phyloP scores from a whole-genome alignment of 2,329 filamentous ascomycete species.

The Aspergillus niger region DNA sequence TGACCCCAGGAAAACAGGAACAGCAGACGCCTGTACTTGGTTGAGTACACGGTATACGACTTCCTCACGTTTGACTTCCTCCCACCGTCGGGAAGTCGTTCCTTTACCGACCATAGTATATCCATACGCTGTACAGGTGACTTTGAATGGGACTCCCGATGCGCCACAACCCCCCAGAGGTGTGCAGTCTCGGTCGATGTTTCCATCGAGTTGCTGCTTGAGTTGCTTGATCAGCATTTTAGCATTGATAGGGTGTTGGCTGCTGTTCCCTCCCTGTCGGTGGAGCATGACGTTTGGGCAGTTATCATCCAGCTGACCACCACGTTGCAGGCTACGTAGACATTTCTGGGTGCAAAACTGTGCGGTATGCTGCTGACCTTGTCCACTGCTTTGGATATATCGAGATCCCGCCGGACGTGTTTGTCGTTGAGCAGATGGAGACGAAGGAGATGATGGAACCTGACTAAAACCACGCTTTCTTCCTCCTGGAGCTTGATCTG shows the following conservation, averaged over 20 bases:
- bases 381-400: conserved; percentile 9
- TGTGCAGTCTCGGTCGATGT: conserved; percentile 28
- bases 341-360: conserved; percentile 6
- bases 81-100: conserved; percentile 31
- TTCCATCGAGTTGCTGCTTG: conserved; percentile 30
- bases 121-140: conserved; percentile 28
- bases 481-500: background rate
- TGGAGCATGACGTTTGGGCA: conserved; percentile 4
- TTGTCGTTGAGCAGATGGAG: background rate
- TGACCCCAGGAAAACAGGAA: conserved; percentile 31
- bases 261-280: background rate
- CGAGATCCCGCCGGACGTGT: conserved; percentile 10
- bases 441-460: conserved; percentile 5
- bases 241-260: conserved; percentile 20
- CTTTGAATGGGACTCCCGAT: conserved; percentile 33
- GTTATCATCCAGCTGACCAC: background rate
- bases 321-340: conserved; percentile 24
- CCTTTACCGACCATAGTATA: conserved; percentile 35
- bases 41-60: conserved; percentile 27
- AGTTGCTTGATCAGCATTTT: conserved; percentile 20
- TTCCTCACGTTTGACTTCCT: conserved; percentile 27
- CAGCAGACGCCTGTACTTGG: conserved; percentile 28
- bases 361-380: background rate
- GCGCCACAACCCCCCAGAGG: conserved; percentile 27
- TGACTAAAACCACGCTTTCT: conserved; percentile 12